A percentile compares a stretch with the other conserved stretches of the same genome.
Conservation (phyloP, 345 rosid genomes). For the Eucalyptus guilfoylei region DNA sequence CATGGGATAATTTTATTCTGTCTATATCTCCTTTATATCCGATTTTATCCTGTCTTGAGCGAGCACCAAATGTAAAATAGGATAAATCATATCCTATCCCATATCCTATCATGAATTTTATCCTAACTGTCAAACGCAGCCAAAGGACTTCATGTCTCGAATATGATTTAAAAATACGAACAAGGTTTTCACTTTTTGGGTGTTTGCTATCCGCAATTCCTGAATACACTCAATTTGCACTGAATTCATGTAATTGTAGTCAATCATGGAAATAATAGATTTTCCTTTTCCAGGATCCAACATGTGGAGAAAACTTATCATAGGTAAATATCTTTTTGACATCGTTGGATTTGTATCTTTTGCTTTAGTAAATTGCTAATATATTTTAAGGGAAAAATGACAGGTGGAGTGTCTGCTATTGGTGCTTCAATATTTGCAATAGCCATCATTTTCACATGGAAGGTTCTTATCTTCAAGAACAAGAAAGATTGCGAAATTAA, state of each 20-base stretch:
- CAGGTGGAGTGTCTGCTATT: fast-evolving
- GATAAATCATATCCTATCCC: no score
- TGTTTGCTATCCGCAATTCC: no score
- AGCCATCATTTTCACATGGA: background rate
- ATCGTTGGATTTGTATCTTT: no score
- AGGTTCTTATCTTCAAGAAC: background rate
- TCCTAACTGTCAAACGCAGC: no score
- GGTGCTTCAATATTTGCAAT: background rate
- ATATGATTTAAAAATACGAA: no score
- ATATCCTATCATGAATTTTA: no score
- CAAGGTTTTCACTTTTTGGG: background rate
- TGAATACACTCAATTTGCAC: no score
- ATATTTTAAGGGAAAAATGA: background rate
- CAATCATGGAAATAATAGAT: background rate
- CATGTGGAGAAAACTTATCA: background rate
- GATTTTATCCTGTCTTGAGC: no score
- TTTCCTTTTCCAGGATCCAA: background rate
- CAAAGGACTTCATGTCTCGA: background rate
- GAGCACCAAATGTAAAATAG: no score
- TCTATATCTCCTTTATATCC: no score
- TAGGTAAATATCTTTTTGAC: background rate
- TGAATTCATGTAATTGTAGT: no score
- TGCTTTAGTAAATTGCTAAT: fast-evolving
- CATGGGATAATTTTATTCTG: no score
- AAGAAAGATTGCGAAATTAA: background rate